phyloP scores from a whole-genome alignment of 441 rosid genomes.

The Capsella rubella region DNA sequence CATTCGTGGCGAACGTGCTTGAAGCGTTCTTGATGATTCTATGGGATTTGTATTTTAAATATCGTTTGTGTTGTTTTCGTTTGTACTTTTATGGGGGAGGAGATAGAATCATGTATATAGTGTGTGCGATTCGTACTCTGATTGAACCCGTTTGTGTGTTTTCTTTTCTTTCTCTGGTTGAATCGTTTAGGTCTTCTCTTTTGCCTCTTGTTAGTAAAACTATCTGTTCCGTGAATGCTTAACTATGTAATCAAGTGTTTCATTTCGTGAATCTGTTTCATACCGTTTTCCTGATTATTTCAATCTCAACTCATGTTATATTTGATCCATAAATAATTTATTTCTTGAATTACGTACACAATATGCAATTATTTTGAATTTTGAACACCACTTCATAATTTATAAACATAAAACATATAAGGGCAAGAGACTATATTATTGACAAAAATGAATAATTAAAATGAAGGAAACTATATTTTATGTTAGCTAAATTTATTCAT shows the following conservation, averaged over 20 bases:
- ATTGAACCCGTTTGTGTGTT: not conserved
- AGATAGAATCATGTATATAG: not conserved
- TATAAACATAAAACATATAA: no score
- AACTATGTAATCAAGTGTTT: not conserved
- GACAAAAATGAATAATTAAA: no score
- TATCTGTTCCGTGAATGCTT: not conserved
- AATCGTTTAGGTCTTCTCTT: not conserved
- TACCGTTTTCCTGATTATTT: no score
- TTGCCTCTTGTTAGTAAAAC: not conserved
- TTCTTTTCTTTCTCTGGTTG: not conserved
- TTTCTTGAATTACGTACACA: no score
- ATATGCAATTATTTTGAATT: no score
- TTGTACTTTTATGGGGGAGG: not conserved
- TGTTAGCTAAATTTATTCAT: no score
- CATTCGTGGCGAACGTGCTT: slow-evolving; percentile 25
- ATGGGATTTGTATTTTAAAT: not conserved
- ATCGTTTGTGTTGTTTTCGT: not conserved
- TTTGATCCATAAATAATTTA: no score
- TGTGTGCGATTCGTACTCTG: not conserved
- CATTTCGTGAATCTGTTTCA: not conserved
- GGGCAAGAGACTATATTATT: no score
- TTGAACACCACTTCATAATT: no score
- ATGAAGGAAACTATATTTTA: no score
- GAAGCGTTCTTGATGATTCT: not conserved
- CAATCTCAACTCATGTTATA: no score